Percentiles rank a stretch among this genome's conserved stretches.
These are phyloP conservation scores for Mucuna pruriens DNA, from an alignment of 306 rosid genomes.

Conservation along the genomic window DNA sequence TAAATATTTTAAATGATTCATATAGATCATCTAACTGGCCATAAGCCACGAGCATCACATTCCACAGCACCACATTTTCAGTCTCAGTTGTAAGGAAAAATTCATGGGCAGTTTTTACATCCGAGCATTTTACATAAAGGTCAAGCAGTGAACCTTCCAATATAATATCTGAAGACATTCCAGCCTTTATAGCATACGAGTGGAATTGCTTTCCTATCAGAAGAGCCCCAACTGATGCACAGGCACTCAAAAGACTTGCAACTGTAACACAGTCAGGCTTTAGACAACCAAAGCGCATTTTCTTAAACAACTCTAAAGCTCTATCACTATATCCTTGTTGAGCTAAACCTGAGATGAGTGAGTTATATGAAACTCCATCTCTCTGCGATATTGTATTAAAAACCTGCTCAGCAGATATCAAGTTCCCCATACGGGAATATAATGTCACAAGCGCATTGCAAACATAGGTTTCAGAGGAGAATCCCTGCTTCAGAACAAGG, in stretches of 20 bases:
- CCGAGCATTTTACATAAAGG: slow-evolving; percentile 88
- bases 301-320: slow-evolving; percentile 68
- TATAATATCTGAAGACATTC: slow-evolving; percentile 77
- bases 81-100: slow-evolving; percentile 75
- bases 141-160: slow-evolving; percentile 91
- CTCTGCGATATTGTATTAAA: slow-evolving; percentile 62
- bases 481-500: slow-evolving; percentile 76
- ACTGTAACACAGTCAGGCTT: slow-evolving; percentile 81
- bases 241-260: slow-evolving; percentile 84
- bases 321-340: slow-evolving; percentile 67
- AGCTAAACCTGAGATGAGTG: slow-evolving; percentile 86
- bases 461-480: slow-evolving; percentile 72
- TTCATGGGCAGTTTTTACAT: slow-evolving; percentile 64
- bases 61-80: slow-evolving; percentile 85
- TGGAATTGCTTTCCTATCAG: slow-evolving; percentile 74
- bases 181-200: slow-evolving; percentile 76
- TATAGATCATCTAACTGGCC: slow-evolving; percentile 69
- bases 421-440: slow-evolving; percentile 68
- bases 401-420: slow-evolving; percentile 63
- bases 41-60: slow-evolving; percentile 87
- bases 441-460: slow-evolving; percentile 87
- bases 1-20: slow-evolving; percentile 67
- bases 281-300: slow-evolving; percentile 67
- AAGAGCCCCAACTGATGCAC: slow-evolving; percentile 68
- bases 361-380: slow-evolving; percentile 84